Evolutionary conservation across 257 asterid species (phyloP), one percentile per base, ranked within the genome.

Genomic region (Salvia rosmarinus): DNA sequence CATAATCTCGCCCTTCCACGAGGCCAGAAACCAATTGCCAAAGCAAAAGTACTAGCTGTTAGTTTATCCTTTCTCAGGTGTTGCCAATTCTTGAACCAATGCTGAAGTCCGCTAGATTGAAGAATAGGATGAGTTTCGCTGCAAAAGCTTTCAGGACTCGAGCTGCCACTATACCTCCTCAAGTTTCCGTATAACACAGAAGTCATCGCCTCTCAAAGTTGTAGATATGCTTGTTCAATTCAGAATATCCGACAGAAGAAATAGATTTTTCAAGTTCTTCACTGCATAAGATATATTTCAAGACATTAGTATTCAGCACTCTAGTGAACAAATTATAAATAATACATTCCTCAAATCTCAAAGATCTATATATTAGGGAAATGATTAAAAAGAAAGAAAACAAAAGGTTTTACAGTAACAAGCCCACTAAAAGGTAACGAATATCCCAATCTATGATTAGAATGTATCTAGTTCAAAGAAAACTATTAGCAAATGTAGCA

Each of bases 71-170:
- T 85, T 81, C 98, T 87, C 80, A 85, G 60, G 71, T 88, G 83
- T 76, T 85, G 95, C 98, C 97, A 90, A 74, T 90, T 88, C 84
- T 93, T 93, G 89, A 84, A 90, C 95, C 90, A 78, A 72, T 92
- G 92, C 75, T 82, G 91, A 58, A 88, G 76, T 20, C 79, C 67
- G 5, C 46, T 49, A 12, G 84, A 12, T 71, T 35, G 82, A 74
- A 84, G 82, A 73, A 84, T 52, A 50, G 85, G 79, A 74, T 88
- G 79, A 63, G 35, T 47, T 55, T 78, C 68, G 28, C 34, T 13
- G 25, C 51, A 73, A 4, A 50, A 40, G 46, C 19, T 21, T 55
- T 57, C 73, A 17, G 56, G 77, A 56, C 51, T 32, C 16, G 72
- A 3, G 63, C 56, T 52, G 51, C 72, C 28, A 32, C 80, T 74